Conservation (phyloP, 2,329 filamentous ascomycete species). For the Dendrostoma leiphaemia region DNA sequence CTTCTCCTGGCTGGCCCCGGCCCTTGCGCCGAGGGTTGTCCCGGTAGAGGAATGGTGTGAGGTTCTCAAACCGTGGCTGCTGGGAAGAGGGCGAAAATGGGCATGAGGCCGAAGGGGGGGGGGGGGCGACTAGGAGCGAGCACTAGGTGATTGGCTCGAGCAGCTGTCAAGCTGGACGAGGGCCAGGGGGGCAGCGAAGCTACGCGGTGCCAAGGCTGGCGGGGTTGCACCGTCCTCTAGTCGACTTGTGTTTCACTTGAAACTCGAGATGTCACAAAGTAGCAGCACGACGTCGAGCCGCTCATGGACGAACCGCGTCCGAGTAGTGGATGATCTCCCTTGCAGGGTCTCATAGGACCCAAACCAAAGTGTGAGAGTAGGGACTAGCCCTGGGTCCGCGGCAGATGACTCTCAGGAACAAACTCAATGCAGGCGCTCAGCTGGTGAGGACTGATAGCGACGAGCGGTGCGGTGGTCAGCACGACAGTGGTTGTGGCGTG, state of each 20-base stretch:
- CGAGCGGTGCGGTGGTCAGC: too few species aligned
- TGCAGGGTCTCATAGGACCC: too few species aligned
- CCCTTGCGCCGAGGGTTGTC: background rate
- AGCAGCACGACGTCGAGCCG: constrained; percentile 7
- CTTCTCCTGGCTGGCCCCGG: too few species aligned
- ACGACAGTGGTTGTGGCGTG: too few species aligned
- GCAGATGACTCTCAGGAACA: too few species aligned
- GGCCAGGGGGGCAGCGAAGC: constrained; percentile 3
- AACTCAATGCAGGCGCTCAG: too few species aligned
- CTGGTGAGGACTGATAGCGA: too few species aligned
- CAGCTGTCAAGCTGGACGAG: background rate
- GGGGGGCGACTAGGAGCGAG: constrained; percentile 1
- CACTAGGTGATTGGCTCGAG: background rate
- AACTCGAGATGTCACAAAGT: constrained; percentile 44
- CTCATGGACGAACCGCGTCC: background rate
- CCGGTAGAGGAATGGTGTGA: background rate
- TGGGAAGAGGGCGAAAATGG: background rate
- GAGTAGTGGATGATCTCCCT: too few species aligned
- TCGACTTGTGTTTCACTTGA: constrained; percentile 41
- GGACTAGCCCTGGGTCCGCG: too few species aligned
- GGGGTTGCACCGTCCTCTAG: constrained; percentile 27
- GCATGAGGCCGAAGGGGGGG: background rate
- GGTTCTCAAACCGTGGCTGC: background rate
- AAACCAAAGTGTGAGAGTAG: too few species aligned
- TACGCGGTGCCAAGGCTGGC: constrained; percentile 15